Evolutionary conservation across 2,329 filamentous ascomycete genomes (phyloP).

Genomic region (Paradendryphiella salina): DNA sequence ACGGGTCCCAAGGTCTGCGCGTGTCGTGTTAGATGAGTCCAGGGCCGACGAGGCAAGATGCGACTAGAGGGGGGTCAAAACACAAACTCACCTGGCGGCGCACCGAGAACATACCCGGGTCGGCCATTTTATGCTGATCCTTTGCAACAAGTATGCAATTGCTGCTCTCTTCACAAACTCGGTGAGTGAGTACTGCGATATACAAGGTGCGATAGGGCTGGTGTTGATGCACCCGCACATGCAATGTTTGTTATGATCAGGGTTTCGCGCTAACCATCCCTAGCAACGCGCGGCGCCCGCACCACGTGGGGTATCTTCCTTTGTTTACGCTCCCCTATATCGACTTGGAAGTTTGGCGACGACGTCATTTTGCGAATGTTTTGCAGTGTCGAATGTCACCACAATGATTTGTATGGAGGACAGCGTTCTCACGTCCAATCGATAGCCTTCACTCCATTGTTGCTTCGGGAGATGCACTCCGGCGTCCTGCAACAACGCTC

Average conservation of each 20-base stretch:
- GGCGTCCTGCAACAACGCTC: background rate
- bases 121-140: slow-evolving; percentile 35
- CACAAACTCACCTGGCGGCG: slow-evolving; percentile 74
- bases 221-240: slow-evolving; percentile 23
- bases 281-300: slow-evolving; percentile 23
- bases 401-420: too few relatives aligned
- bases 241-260: slow-evolving; percentile 39
- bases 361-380: background rate
- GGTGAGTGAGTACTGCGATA: background rate
- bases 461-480: too few relatives aligned
- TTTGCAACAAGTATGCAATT: slow-evolving; percentile 9
- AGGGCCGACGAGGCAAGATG: slow-evolving; percentile 8
- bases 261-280: slow-evolving; percentile 29
- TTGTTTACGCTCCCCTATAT: slow-evolving; percentile 6
- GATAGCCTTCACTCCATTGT: too few relatives aligned
- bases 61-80: slow-evolving; percentile 18
- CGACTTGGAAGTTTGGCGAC: background rate
- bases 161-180: background rate
- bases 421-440: too few relatives aligned
- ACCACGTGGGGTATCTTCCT: slow-evolving; percentile 11
- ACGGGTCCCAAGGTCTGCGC: slow-evolving; percentile 81
- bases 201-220: slow-evolving; percentile 15
- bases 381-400: background rate
- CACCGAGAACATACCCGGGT: slow-evolving; percentile 78
- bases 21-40: slow-evolving; percentile 20